Percentiles rank a stretch among this genome's conserved stretches.
Evolutionary conservation across 805 yeast genomes (phyloP).

Genomic region (Yamadazyma sp.): DNA sequence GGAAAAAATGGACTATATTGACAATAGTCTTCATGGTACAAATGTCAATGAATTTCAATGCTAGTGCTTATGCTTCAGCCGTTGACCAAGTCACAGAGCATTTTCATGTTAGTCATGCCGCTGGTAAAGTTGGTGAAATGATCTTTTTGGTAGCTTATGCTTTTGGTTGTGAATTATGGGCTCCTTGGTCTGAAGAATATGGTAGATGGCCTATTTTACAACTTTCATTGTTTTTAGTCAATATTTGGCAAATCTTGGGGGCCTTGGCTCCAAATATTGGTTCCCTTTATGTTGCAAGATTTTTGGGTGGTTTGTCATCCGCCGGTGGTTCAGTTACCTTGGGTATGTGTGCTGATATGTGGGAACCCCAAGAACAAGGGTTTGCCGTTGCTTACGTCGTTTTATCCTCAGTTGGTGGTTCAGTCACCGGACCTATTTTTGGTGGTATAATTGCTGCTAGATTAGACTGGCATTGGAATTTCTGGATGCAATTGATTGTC

Average conservation of each 20-base stretch:
- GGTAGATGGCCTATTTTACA: conserved; percentile 35
- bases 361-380: conserved; percentile 30
- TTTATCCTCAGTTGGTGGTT: conserved; percentile 30
- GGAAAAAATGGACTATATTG: conserved; percentile 35
- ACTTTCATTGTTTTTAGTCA: conserved; percentile 24
- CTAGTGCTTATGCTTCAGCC: conserved; percentile 30
- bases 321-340: conserved; percentile 35
- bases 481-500: conserved; percentile 33
- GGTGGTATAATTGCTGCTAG: conserved; percentile 34
- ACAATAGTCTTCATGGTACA: conserved; percentile 36
- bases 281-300: conserved; percentile 21
- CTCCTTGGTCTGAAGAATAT: conserved; percentile 34
- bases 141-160: conserved; percentile 29
- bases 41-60: conserved; percentile 40
- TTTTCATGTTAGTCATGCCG: conserved; percentile 19
- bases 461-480: conserved; percentile 28
- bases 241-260: conserved; percentile 31
- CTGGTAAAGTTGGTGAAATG: conserved; percentile 26
- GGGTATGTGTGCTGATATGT: conserved; percentile 34
- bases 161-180: conserved; percentile 34
- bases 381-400: conserved; percentile 32
- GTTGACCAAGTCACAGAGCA: conserved; percentile 20
- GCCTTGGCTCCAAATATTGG: conserved; percentile 29
- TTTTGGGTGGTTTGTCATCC: conserved; percentile 28
- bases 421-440: conserved; percentile 27